These are phyloP conservation scores for Astrothelium subdiscretum DNA, from an alignment of 495 filamentous ascomycete species.

Conservation along the genomic window DNA sequence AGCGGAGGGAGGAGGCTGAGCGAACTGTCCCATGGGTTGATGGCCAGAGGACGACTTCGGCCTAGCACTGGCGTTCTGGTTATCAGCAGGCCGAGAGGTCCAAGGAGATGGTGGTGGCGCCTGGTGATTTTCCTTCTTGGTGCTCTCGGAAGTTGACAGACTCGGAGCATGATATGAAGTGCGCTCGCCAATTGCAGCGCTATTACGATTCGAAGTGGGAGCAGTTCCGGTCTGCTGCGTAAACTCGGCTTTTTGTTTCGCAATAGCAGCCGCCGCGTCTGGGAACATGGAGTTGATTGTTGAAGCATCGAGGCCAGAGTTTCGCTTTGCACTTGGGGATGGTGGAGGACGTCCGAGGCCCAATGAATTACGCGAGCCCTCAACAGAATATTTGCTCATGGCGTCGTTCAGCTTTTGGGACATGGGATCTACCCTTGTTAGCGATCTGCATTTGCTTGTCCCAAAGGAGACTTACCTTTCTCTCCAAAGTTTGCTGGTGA, in stretches of 20 bases:
- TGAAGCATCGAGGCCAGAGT: slow-evolving; percentile 80
- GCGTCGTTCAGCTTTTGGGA: slow-evolving; percentile 91
- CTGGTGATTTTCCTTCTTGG: slow-evolving; percentile 21
- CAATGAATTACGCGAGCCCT: slow-evolving; percentile 70
- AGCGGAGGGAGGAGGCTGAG: slow-evolving; percentile 65
- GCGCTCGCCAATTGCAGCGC: slow-evolving; percentile 69
- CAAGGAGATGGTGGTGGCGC: slow-evolving; percentile 58
- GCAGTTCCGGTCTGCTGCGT: slow-evolving; percentile 86
- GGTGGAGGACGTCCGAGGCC: slow-evolving; percentile 54
- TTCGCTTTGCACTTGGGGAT: slow-evolving; percentile 69
- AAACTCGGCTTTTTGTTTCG: slow-evolving; percentile 93
- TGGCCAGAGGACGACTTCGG: slow-evolving; percentile 86
- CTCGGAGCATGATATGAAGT: slow-evolving; percentile 67
- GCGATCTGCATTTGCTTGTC: slow-evolving; percentile 5
- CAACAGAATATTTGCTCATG: slow-evolving; percentile 88
- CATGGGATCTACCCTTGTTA: slow-evolving; percentile 67
- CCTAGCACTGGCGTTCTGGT: slow-evolving; percentile 48
- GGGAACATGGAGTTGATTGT: slow-evolving; percentile 99
- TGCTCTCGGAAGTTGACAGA: slow-evolving; percentile 52
- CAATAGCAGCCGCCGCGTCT: slow-evolving; percentile 93
- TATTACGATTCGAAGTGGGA: slow-evolving; percentile 87
- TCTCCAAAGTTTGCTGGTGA: slow-evolving; percentile 92
- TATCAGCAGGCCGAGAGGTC: slow-evolving; percentile 25
- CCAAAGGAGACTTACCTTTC: slow-evolving; percentile 53
- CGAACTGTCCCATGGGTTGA: slow-evolving; percentile 96